phyloP scores from a whole-genome alignment of 2,329 filamentous ascomycete genomes.

The Pseudogymnoascus pannorum region DNA sequence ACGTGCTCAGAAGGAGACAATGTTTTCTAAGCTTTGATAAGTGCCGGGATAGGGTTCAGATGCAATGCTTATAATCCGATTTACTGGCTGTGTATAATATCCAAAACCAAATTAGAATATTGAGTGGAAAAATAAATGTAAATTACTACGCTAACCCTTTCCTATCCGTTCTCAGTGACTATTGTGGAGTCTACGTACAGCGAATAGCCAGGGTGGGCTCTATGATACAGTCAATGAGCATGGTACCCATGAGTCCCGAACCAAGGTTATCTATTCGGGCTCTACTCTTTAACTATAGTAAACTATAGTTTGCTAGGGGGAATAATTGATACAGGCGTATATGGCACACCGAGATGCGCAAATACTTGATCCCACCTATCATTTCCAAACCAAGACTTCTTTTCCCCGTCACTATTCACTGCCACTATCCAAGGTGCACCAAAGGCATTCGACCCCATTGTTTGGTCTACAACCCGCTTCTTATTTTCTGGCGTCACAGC shows the following conservation, averaged over 20 bases:
- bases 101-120: neutral
- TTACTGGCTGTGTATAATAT: neutral
- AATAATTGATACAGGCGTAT: slow-evolving; percentile 14
- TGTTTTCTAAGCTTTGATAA: slow-evolving; percentile 18
- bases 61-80: neutral
- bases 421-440: slow-evolving; percentile 19
- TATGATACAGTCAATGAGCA: neutral
- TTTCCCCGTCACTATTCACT: slow-evolving; percentile 14
- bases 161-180: neutral
- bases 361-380: slow-evolving; percentile 21
- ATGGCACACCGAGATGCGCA: slow-evolving; percentile 16
- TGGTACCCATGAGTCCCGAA: neutral
- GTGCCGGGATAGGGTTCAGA: neutral
- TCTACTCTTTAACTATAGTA: neutral
- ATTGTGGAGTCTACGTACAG: neutral
- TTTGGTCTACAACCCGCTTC: slow-evolving; percentile 16
- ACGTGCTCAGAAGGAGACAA: slow-evolving; percentile 32
- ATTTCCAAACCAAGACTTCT: slow-evolving; percentile 19
- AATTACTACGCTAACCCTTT: neutral
- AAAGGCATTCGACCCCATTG: slow-evolving; percentile 16
- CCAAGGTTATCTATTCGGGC: neutral
- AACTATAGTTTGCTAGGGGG: neutral
- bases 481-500: slow-evolving; percentile 18
- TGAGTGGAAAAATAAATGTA: neutral
- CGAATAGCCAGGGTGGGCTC: too few relatives aligned